These are phyloP conservation scores for Antitrichia curtipendula DNA, from an alignment of 225 moss, liverwort and hornwort species.

Conservation along the genomic window DNA sequence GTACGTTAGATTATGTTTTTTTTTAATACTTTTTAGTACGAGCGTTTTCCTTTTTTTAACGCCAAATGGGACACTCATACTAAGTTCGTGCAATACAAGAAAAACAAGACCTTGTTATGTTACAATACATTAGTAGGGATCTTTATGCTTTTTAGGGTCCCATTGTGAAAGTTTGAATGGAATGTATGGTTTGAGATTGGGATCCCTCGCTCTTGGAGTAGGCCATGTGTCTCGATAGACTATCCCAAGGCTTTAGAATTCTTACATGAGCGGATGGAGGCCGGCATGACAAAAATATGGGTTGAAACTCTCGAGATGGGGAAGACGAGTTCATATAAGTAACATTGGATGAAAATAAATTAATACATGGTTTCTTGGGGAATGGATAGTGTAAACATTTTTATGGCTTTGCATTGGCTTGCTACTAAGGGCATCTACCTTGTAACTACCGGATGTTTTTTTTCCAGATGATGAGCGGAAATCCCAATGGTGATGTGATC, in stretches of 20 bases:
- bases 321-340: neutral
- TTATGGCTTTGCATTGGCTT: neutral
- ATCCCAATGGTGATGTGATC: neutral
- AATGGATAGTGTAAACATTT: neutral
- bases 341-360: neutral
- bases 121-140: neutral
- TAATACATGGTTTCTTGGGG: accelerated
- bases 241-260: neutral
- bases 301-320: accelerated
- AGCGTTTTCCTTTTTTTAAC: neutral
- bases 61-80: too few species aligned
- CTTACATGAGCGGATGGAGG: accelerated
- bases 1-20: neutral
- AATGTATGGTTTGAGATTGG: neutral
- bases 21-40: neutral
- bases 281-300: accelerated
- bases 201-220: neutral
- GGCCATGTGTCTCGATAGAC: neutral
- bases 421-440: accelerated
- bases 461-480: neutral
- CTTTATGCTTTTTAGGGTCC: too few species aligned
- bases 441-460: neutral
- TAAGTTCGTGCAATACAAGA: neutral
- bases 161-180: neutral
- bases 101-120: neutral